phyloP scores from a whole-genome alignment of 331 rosid species.

The Stylosanthes scabra region DNA sequence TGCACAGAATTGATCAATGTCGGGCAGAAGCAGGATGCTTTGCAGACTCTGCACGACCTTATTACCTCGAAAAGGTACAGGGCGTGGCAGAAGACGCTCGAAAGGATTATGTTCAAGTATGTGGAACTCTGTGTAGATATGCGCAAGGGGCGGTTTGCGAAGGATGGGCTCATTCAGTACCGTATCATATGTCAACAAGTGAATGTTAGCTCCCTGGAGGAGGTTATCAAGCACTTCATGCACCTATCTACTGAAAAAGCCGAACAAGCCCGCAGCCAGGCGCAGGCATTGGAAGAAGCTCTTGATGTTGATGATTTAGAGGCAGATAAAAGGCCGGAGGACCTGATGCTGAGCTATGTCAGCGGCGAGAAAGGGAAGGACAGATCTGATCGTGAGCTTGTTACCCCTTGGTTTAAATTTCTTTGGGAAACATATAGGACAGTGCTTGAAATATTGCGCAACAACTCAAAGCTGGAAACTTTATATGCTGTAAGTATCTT shows the following conservation, averaged over 20 bases:
- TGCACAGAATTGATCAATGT: conserved; percentile 84
- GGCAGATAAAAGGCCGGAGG: conserved; percentile 97
- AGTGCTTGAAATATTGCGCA: conserved; percentile 90
- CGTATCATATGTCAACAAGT: conserved; percentile 95
- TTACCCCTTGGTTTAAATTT: conserved; percentile 98
- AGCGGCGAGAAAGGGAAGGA: conserved; percentile 99
- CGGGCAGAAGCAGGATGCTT: conserved; percentile 95
- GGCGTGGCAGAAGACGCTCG: conserved; percentile 95
- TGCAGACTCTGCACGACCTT: conserved; percentile 89
- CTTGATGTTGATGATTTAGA: conserved; percentile 96
- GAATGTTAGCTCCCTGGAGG: conserved; percentile 88
- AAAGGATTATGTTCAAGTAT: conserved; percentile 88
- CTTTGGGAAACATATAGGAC: conserved; percentile 98
- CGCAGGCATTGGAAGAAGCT: conserved; percentile 90
- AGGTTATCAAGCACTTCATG: conserved; percentile 96
- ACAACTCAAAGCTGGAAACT: conserved; percentile 92
- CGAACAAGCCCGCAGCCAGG: conserved; percentile 96
- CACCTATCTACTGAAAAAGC: conserved; percentile 98
- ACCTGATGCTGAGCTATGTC: conserved; percentile 92
- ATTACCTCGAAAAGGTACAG: conserved; percentile 88
- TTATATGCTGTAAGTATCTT: conserved; percentile 78
- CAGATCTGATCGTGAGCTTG: conserved; percentile 92
- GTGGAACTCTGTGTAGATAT: conserved; percentile 90
- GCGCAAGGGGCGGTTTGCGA: conserved; percentile 87
- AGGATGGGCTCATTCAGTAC: conserved; percentile 93